A percentile compares a stretch with the other conserved stretches of the same genome.
phyloP scores from a whole-genome alignment of 108 stramenopile species.

The Nannochloropsis gaditana region DNA sequence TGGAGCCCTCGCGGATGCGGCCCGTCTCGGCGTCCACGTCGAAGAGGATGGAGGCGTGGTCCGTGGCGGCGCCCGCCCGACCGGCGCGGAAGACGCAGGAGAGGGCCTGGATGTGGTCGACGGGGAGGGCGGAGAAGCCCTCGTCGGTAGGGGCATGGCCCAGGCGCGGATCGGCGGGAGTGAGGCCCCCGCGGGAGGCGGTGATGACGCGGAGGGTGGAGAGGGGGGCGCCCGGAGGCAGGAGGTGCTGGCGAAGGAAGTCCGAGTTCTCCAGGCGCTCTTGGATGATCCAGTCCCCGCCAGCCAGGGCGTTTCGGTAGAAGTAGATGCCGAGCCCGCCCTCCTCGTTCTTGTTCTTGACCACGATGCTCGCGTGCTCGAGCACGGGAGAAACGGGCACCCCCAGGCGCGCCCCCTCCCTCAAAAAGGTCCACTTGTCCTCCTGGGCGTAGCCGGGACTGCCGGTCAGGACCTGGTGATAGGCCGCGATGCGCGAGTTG shows the following conservation, averaged over 20 bases:
- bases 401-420: conserved; percentile 61
- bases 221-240: conserved; percentile 86
- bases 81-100: conserved; percentile 94
- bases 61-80: conserved; percentile 74
- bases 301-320: conserved; percentile 80
- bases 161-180: neutral
- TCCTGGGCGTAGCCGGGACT: conserved; percentile 56
- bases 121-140: conserved; percentile 18
- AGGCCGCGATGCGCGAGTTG: conserved; percentile 82
- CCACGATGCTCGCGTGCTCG: conserved; percentile 70
- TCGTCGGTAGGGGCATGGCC: conserved; percentile 17
- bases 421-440: conserved; percentile 95
- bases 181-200: conserved; percentile 54
- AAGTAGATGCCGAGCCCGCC: conserved; percentile 94
- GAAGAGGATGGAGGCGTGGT: conserved; percentile 91
- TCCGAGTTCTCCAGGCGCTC: conserved; percentile 59
- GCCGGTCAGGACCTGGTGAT: conserved; percentile 74
- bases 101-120: conserved; percentile 61
- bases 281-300: conserved; percentile 92
- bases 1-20: conserved; percentile 73
- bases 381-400: conserved; percentile 86
- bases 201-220: conserved; percentile 97
- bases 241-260: conserved; percentile 52
- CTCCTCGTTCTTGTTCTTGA: conserved; percentile 94
- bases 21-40: conserved; percentile 84